These are phyloP conservation scores for Volvox carteri DNA, from an alignment of 163 green algal species.

Conservation along the genomic window DNA sequence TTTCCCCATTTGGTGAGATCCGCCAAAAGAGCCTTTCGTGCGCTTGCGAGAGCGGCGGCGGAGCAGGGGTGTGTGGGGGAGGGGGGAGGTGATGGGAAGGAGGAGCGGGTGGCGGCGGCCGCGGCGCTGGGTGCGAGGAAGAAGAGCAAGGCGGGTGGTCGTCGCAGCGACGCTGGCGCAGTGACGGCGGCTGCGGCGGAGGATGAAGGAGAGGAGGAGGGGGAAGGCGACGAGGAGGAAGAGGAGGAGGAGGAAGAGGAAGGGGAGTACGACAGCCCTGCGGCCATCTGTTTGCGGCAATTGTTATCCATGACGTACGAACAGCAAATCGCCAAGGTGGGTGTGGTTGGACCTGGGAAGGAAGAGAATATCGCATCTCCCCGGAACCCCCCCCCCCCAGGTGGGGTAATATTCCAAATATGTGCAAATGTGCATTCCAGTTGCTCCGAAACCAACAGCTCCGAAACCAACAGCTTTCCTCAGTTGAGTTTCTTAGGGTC, in stretches of 20 bases:
- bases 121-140: neutral
- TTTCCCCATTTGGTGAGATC: neutral
- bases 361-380: too few species aligned
- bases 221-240: neutral
- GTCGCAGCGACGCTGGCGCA: neutral
- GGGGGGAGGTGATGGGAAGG: neutral
- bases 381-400: too few species aligned
- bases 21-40: conserved; percentile 15
- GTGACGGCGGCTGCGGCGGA: neutral
- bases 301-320: neutral
- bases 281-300: conserved; percentile 11
- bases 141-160: neutral
- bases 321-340: conserved; percentile 22
- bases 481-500: too few species aligned
- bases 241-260: neutral
- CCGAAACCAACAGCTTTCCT: too few species aligned
- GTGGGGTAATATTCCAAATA: too few species aligned
- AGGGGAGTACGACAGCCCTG: conserved; percentile 33
- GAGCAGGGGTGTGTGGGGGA: conserved; percentile 3
- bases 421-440: too few species aligned
- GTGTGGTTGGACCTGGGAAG: too few species aligned
- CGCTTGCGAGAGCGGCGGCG: conserved; percentile 24
- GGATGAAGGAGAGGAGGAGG: neutral
- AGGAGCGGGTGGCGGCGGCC: neutral
- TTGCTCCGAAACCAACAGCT: too few species aligned